Evolutionary conservation across 352 stramenopile species (phyloP).

Genomic region (Hyaloperonospora arabidopsidis): DNA sequence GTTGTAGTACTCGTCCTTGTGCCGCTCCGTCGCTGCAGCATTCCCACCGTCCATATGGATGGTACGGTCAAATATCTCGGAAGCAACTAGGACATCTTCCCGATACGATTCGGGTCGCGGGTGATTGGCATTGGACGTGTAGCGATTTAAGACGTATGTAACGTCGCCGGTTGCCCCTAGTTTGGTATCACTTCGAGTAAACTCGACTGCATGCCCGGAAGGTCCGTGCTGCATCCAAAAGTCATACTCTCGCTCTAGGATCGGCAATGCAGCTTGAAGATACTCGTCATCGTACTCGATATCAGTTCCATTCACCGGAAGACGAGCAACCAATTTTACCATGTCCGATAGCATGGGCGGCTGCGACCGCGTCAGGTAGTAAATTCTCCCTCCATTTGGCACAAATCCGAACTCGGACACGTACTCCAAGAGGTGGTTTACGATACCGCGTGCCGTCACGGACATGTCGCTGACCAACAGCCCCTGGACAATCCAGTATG

Average conservation of each 20-base stretch:
- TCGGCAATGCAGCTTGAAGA: constrained; percentile 40
- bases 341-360: constrained; percentile 87
- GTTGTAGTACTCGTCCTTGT: constrained; percentile 75
- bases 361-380: constrained; percentile 88
- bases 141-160: constrained; percentile 67
- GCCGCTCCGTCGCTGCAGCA: constrained; percentile 29
- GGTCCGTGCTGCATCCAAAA: constrained; percentile 81
- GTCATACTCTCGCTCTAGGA: constrained; percentile 72
- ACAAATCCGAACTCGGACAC: constrained; percentile 83
- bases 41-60: constrained; percentile 26
- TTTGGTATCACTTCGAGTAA: constrained; percentile 26
- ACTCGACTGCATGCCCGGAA: constrained; percentile 49
- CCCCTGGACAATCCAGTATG: constrained; percentile 88
- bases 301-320: constrained; percentile 28
- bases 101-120: constrained; percentile 84
- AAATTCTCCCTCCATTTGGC: constrained; percentile 86
- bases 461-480: constrained; percentile 79
- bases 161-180: background rate
- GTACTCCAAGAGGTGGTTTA: constrained; percentile 85
- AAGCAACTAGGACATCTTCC: constrained; percentile 66
- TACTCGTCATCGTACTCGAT: constrained; percentile 49
- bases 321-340: constrained; percentile 50
- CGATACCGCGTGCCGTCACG: constrained; percentile 63
- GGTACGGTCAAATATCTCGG: constrained; percentile 50
- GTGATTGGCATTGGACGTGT: constrained; percentile 59